These are phyloP conservation scores for Solanum virginianum DNA, from an alignment of 257 asterid species.

Conservation along the genomic window DNA sequence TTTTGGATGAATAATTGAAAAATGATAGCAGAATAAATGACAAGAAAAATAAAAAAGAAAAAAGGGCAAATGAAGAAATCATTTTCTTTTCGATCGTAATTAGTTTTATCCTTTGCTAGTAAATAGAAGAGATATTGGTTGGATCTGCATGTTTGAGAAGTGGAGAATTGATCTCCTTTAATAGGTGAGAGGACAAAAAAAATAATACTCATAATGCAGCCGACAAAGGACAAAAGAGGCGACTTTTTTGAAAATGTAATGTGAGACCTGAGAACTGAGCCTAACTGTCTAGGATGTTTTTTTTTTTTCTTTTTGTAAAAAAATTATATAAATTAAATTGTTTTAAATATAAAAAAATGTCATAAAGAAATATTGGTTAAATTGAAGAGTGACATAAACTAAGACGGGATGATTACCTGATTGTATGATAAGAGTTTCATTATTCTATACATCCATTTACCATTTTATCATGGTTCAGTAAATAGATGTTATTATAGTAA, in stretches of 20 bases:
- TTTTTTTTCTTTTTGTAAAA: too few species aligned
- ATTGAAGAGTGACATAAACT: too few species aligned
- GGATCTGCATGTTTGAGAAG: neutral
- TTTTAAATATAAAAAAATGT: too few species aligned
- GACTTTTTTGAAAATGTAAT: neutral
- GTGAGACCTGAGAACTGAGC: too few species aligned
- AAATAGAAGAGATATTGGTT: neutral
- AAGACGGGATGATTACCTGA: too few species aligned
- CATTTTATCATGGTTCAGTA: too few species aligned
- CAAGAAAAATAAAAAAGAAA: neutral
- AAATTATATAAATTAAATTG: too few species aligned
- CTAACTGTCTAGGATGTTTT: too few species aligned
- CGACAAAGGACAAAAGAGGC: neutral
- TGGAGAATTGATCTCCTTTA: neutral
- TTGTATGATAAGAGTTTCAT: too few species aligned
- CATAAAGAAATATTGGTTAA: too few species aligned
- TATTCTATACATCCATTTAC: too few species aligned
- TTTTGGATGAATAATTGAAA: neutral
- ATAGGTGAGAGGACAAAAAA: neutral
- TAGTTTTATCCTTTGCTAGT: neutral
- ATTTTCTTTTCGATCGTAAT: neutral
- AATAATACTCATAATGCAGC: neutral
- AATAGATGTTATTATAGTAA: too few species aligned
- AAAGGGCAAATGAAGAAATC: neutral
- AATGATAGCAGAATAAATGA: neutral